Conservation (phyloP, 2,329 filamentous ascomycete species). For the Remersonia thermophila region DNA sequence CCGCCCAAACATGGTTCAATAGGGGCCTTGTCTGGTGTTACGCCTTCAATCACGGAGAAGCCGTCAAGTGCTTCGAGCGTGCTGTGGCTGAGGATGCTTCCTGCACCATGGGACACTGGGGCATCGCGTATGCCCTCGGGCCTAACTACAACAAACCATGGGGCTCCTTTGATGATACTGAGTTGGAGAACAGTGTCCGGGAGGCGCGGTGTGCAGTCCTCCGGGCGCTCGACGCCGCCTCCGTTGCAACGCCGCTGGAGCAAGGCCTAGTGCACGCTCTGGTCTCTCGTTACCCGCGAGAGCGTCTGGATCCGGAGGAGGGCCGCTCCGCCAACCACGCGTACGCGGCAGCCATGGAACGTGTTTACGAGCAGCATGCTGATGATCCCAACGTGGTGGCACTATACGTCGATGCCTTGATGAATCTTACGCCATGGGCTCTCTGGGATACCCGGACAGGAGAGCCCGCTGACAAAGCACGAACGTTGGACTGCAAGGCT, state of each 20-base stretch:
- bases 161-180: conserved; percentile 53
- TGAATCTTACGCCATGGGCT: conserved; percentile 36
- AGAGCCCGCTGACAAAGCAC: conserved; percentile 37
- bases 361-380: conserved; percentile 24
- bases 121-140: conserved; percentile 56
- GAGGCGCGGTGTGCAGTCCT: conserved; percentile 22
- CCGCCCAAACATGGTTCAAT: conserved; percentile 56
- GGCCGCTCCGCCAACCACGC: conserved; percentile 42
- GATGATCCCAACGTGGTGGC: conserved; percentile 46
- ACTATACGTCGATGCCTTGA: conserved; percentile 45
- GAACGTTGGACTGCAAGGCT: conserved; percentile 44
- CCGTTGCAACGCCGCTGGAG: conserved; percentile 38
- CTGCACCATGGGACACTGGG: conserved; percentile 57
- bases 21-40: conserved; percentile 63
- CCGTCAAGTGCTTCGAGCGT: conserved; percentile 48
- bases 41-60: conserved; percentile 66
- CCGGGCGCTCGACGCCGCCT: conserved; percentile 16
- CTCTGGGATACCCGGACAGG: conserved; percentile 30
- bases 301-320: conserved; percentile 29
- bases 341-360: conserved; percentile 45
- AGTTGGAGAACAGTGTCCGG: conserved; percentile 39
- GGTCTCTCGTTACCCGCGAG: conserved; percentile 45
- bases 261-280: conserved; percentile 52
- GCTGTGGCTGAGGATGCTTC: conserved; percentile 41
- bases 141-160: conserved; percentile 72